Percentiles rank a stretch among this genome's conserved stretches.
phyloP scores from a whole-genome alignment of 768 basidiomycete species.

The Chalciporus piperatus region DNA sequence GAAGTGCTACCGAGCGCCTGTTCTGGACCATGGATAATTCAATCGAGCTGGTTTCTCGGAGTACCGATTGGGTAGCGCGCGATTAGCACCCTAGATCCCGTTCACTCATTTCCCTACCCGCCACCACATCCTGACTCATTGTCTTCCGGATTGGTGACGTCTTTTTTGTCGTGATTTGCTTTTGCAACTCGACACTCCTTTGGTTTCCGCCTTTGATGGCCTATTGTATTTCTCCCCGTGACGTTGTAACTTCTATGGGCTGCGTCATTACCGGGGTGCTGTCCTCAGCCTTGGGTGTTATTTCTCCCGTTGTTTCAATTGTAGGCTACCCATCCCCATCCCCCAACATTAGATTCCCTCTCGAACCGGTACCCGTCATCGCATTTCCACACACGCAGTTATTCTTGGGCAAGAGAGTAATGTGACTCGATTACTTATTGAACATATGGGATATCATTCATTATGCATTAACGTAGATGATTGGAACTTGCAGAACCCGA shows the following conservation, averaged over 20 bases:
- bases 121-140: neutral
- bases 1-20: constrained; percentile 85
- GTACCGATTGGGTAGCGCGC: constrained; percentile 82
- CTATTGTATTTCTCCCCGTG: constrained; percentile 19
- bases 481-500: neutral
- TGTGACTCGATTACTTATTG: constrained; percentile 16
- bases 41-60: constrained; percentile 80
- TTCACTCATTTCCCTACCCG: neutral
- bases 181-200: constrained; percentile 3
- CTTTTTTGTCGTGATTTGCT: constrained; percentile 5
- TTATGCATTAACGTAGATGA: constrained; percentile 2
- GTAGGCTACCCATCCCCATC: constrained; percentile 16
- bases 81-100: constrained; percentile 39
- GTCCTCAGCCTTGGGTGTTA: constrained; percentile 9
- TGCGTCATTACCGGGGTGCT: constrained; percentile 10
- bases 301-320: constrained; percentile 15
- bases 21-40: constrained; percentile 94
- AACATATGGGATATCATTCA: constrained; percentile 12
- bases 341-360: constrained; percentile 10
- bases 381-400: constrained; percentile 2
- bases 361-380: constrained; percentile 13
- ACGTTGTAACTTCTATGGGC: constrained; percentile 23
- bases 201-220: neutral
- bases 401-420: constrained; percentile 14
- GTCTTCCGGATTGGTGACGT: constrained; percentile 7